Base-by-base conservation (phyloP, 1,284 basidiomycete genomes). In the Phellinidium pouzarii region DNA sequence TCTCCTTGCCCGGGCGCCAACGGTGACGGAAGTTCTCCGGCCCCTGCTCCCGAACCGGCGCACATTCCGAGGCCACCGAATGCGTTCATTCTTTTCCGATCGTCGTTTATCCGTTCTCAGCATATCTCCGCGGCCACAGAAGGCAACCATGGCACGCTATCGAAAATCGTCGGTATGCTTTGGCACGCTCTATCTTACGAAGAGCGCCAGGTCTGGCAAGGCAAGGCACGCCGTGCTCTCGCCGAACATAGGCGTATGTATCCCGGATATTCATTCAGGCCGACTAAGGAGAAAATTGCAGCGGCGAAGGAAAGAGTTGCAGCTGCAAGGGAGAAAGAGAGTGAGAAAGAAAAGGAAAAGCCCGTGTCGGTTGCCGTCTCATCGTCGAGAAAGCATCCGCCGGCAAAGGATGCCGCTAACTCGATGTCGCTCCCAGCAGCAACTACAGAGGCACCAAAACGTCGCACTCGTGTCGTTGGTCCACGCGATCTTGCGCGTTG, bases 61-160 rank as follows among this genome's bases (percentile, higher is more conserved):
- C 87, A 92, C 62, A 85, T 92, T 61, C 89, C 90, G 44, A 80
- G 90, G 17, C 91, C 91, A 0, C 83, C 88, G 1, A 93, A 94
- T 65, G 90, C 91, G 27, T 94, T 92, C 68, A 93, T 94, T 62
- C 76, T 94, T 61, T 94, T 91, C 71, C 82, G 91, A 47, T 88
- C 87, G 0, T 77, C 79, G 38, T 89, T 90, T 60, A 88, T 91
- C 61, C 81, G 83, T 62, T 77, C 76, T 42, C 82, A 84, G 54
- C 76, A 87, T 51, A 84, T 92, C 48, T 85, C 88, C 3, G 76
- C 81, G 3, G 79, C 79, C 38, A 81, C 91, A 36, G 86, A 91
- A 69, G 82, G 84, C 46, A 85, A 87, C 61, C 88, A 91, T 67
- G 84, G 84, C 63, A 89, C 87, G 43, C 68, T 84, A 17, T 84